These are phyloP conservation scores for Myxozyma mucilagina DNA, from an alignment of 805 yeast genomes.

Conservation along the genomic window DNA sequence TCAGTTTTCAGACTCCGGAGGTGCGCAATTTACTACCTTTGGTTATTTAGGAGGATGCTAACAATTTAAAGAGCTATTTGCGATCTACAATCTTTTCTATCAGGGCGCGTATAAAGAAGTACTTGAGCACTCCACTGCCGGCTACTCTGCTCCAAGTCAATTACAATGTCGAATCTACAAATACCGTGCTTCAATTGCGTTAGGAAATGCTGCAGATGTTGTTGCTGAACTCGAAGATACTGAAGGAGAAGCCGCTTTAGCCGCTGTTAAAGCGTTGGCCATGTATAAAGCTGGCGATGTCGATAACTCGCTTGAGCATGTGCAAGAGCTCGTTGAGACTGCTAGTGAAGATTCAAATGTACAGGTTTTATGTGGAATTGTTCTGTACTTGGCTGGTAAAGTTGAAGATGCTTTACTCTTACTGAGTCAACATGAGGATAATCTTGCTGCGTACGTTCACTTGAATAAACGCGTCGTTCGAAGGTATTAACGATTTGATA, in stretches of 20 bases:
- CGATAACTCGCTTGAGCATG: slow-evolving; percentile 19
- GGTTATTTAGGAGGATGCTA: not conserved
- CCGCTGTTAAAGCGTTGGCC: slow-evolving; percentile 34
- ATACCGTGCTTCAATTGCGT: slow-evolving; percentile 43
- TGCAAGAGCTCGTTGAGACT: slow-evolving; percentile 34
- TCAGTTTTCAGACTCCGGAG: slow-evolving; percentile 38
- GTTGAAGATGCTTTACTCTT: slow-evolving; percentile 48
- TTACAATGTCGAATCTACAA: slow-evolving; percentile 40
- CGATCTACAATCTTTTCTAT: slow-evolving; percentile 45
- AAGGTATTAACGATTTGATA: slow-evolving; percentile 21
- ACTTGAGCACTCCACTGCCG: slow-evolving; percentile 34
- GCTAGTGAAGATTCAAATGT: slow-evolving; percentile 38
- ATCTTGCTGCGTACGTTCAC: slow-evolving; percentile 36
- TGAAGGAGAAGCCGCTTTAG: slow-evolving; percentile 32
- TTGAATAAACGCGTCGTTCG: not conserved
- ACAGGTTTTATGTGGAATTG: slow-evolving; percentile 45
- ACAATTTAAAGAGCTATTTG: slow-evolving; percentile 35
- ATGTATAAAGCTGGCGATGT: slow-evolving; percentile 28
- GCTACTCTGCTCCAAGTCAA: slow-evolving; percentile 32
- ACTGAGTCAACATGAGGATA: slow-evolving; percentile 44
- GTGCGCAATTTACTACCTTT: slow-evolving; percentile 18
- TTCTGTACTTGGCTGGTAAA: slow-evolving; percentile 45
- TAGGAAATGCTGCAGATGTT: slow-evolving; percentile 40
- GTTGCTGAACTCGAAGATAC: slow-evolving; percentile 36
- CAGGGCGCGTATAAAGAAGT: slow-evolving; percentile 45